Conservation (phyloP, 2,329 filamentous ascomycete genomes). For the Ophiocordyceps camponoti-leonardi region DNA sequence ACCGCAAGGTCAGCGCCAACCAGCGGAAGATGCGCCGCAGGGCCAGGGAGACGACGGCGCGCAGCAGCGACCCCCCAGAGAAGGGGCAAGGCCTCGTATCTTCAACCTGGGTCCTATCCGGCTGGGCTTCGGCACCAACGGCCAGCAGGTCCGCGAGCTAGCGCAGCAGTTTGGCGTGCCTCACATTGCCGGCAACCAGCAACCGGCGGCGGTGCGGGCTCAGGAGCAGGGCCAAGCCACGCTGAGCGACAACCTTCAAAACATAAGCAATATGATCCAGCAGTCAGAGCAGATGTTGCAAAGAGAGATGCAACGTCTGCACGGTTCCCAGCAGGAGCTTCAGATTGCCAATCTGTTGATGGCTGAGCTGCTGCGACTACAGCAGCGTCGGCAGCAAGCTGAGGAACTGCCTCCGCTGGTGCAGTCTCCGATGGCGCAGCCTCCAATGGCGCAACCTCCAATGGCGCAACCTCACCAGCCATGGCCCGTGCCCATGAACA, state of each 20-base stretch:
- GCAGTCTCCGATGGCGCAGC: no score
- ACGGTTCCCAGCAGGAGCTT: constrained; percentile 49
- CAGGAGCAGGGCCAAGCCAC: constrained; percentile 5
- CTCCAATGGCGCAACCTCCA: constrained; percentile 4
- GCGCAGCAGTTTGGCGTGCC: constrained; percentile 42
- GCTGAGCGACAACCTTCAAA: constrained; percentile 16
- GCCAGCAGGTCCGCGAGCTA: constrained; percentile 47
- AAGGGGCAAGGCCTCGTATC: constrained; percentile 32
- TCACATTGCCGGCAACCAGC: constrained; percentile 10
- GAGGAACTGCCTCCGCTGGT: constrained; percentile 9
- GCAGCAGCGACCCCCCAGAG: constrained; percentile 5
- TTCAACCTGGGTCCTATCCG: constrained; percentile 61
- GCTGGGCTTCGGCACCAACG: constrained; percentile 60
- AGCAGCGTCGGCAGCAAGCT: constrained; percentile 27
- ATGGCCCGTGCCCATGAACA: neutral
- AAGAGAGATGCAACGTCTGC: constrained; percentile 46
- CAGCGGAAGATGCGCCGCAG: constrained; percentile 3
- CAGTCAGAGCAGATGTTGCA: constrained; percentile 53
- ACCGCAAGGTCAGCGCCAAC: constrained; percentile 3
- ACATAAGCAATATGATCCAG: constrained; percentile 42
- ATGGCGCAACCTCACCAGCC: constrained; percentile 4
- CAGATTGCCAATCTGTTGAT: constrained; percentile 50
- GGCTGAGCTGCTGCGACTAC: constrained; percentile 48
- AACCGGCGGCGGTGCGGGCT: constrained; percentile 6
- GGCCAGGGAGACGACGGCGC: constrained; percentile 5